A percentile compares a stretch with the other conserved stretches of the same genome.
Evolutionary conservation across 2,329 filamentous ascomycete species (phyloP).

Genomic region (Periconia digitata): DNA sequence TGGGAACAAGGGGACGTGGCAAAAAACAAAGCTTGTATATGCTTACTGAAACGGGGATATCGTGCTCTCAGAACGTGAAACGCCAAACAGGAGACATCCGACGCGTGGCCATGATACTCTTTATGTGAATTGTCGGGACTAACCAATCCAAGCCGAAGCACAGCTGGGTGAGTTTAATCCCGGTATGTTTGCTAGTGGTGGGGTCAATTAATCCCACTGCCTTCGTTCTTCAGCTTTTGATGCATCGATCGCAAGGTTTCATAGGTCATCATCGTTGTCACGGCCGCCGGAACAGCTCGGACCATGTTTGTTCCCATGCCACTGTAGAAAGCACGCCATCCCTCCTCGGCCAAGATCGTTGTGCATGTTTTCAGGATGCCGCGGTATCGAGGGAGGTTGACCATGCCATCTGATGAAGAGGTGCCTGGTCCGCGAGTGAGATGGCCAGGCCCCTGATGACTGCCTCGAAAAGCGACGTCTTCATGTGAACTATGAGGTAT

Average conservation of each 20-base stretch:
- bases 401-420: constrained; percentile 60
- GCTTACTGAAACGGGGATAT: constrained; percentile 19
- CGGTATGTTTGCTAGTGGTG: no score
- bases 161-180: background rate
- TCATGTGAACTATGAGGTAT: constrained; percentile 50
- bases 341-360: constrained; percentile 86
- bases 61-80: constrained; percentile 14
- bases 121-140: background rate
- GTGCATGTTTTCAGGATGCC: constrained; percentile 81
- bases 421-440: constrained; percentile 48
- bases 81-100: background rate
- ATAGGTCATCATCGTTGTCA: constrained; percentile 97
- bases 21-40: constrained; percentile 12
- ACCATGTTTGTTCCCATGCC: constrained; percentile 98
- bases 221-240: constrained; percentile 56
- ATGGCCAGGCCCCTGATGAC: constrained; percentile 38
- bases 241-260: constrained; percentile 68
- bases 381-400: constrained; percentile 62
- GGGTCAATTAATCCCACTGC: no score
- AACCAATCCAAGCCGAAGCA: background rate
- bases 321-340: constrained; percentile 95
- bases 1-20: constrained; percentile 1
- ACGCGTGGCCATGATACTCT: background rate
- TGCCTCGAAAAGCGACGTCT: constrained; percentile 52
- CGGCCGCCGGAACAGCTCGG: constrained; percentile 89